Percentiles rank a stretch among this genome's conserved stretches.
phyloP scores from a whole-genome alignment of 2,329 filamentous ascomycete species.

The Penicillium brevicompactum region DNA sequence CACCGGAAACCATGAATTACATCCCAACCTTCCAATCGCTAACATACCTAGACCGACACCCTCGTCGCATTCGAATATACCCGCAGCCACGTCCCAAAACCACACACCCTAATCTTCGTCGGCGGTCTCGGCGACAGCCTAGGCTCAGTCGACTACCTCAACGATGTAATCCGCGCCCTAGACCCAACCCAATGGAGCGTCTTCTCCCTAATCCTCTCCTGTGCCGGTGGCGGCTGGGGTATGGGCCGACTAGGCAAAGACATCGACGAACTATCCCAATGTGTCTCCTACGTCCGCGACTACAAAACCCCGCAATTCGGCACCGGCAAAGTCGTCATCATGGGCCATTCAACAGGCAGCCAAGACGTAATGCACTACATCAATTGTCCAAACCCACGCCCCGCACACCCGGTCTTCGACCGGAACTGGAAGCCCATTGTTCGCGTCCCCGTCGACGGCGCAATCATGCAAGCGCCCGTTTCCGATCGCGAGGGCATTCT shows the following conservation, averaged over 20 bases:
- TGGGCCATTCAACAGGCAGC: slow-evolving; percentile 69
- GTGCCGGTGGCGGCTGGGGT: slow-evolving; percentile 58
- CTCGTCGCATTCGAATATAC: slow-evolving; percentile 45
- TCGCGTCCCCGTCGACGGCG: slow-evolving; percentile 64
- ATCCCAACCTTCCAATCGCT: background rate
- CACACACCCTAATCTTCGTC: slow-evolving; percentile 57
- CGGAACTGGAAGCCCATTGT: slow-evolving; percentile 29
- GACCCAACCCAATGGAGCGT: slow-evolving; percentile 53
- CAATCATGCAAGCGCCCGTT: slow-evolving; percentile 76
- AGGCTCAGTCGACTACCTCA: slow-evolving; percentile 55
- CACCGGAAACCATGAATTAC: background rate
- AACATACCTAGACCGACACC: slow-evolving; percentile 30
- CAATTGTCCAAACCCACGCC: slow-evolving; percentile 42
- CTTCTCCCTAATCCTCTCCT: slow-evolving; percentile 52
- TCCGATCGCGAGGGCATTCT: slow-evolving; percentile 70
- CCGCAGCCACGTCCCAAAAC: slow-evolving; percentile 29
- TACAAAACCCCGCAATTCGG: slow-evolving; percentile 31
- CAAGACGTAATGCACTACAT: slow-evolving; percentile 69
- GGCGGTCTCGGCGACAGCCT: slow-evolving; percentile 61
- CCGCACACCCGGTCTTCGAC: slow-evolving; percentile 31
- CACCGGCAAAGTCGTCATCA: slow-evolving; percentile 59
- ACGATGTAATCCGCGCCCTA: slow-evolving; percentile 50
- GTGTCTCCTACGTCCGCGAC: slow-evolving; percentile 52
- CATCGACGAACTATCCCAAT: slow-evolving; percentile 53
- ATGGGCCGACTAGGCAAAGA: slow-evolving; percentile 54